These are phyloP conservation scores for Ceraceosorus bombacis DNA, from an alignment of 1,284 basidiomycete species.

Conservation along the genomic window DNA sequence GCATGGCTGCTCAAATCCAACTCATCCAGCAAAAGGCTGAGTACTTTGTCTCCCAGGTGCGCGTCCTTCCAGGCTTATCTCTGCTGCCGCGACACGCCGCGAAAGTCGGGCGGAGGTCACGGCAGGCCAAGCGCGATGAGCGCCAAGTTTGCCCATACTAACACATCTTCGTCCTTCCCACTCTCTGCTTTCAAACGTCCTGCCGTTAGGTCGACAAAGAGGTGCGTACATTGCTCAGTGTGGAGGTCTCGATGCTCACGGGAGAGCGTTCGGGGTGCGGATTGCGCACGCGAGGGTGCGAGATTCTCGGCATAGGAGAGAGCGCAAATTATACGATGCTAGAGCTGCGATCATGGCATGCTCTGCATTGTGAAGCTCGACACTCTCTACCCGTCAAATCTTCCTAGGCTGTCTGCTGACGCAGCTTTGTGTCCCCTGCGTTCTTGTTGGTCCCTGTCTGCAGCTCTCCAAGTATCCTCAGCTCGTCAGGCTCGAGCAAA, in stretches of 20 bases:
- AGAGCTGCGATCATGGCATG: background rate
- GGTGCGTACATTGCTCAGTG: constrained; percentile 54
- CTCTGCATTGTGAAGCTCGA: background rate
- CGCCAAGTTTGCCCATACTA: background rate
- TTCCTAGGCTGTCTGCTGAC: background rate
- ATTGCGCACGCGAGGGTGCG: background rate
- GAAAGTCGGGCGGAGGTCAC: background rate
- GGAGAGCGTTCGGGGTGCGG: too few species aligned
- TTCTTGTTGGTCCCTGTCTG: background rate
- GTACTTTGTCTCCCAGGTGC: constrained; percentile 45
- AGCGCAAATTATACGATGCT: background rate
- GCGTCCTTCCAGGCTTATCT: constrained; percentile 11
- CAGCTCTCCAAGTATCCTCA: constrained; percentile 81
- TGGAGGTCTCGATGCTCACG: background rate
- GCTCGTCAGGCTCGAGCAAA: constrained; percentile 63
- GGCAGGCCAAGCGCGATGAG: background rate
- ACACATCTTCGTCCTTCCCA: background rate
- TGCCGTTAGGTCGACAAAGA: constrained; percentile 79
- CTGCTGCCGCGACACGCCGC: background rate
- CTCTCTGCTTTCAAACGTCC: background rate
- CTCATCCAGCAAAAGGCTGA: constrained; percentile 45
- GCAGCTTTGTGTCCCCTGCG: background rate
- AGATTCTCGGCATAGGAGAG: background rate
- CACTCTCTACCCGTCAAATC: background rate
- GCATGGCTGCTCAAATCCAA: constrained; percentile 41